Base-by-base conservation (phyloP, 176 grass and related monocot genomes). In the Ensete glaucum region DNA sequence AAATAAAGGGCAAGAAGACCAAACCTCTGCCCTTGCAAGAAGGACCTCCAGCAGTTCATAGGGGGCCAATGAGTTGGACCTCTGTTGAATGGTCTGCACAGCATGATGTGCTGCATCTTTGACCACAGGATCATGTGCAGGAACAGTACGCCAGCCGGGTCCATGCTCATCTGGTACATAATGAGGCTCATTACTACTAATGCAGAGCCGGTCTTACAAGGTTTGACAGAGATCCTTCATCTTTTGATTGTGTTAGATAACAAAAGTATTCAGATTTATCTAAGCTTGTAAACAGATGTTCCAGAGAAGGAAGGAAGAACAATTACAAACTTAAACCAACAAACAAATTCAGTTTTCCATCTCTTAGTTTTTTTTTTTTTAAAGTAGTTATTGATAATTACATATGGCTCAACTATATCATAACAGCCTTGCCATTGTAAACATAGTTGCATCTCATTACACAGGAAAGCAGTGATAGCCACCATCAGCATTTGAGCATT, bases 81-180 rank as follows among this genome's bases (percentile, higher is more conserved):
- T 87, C 81, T 87, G 54, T 52, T 93, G 95, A 70, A 93, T 94
- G 69, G 76, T 85, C 79, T 92, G 82, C 69, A 91, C 86, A 71
- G 90, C 95, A 91, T 94, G 95, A 54, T 64, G 21, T 80, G 88
- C 88, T 71, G 95, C 90, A 80, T 85, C 95, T 84, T 87, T 93
- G 64, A 94, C 86, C 72, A 89, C 82, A 14, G 95, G 90, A 69
- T 94, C 95, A 80, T 87, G 67, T 25, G 80, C 69, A 48, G 88
- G 86, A 27, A 99, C 86, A 65, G 82, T 86, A 54, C 78, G 70
- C 90, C 86, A 94, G 12, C 88, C 86, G 66, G 90, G 29, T 75
- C 88, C 85, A 69, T 87, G 88, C 3, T 13, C 85, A 52, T 85
- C 93, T 97, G 93, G 75, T 77, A 81, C 58, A 34, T 52, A 12